Conservation (phyloP, 2,329 filamentous ascomycete genomes). For the Penicillium sp. region DNA sequence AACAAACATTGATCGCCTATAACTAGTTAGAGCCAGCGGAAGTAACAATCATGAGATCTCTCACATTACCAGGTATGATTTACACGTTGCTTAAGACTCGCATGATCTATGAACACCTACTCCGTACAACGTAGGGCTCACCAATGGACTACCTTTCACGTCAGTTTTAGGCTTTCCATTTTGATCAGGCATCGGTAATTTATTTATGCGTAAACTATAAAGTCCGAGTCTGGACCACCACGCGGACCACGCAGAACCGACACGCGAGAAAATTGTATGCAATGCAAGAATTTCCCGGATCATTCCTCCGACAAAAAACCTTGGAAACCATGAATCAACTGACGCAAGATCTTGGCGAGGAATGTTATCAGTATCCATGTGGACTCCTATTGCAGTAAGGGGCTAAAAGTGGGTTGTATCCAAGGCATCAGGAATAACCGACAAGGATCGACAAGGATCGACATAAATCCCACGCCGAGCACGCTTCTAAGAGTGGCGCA, state of each 20-base stretch:
- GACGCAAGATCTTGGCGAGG: slow-evolving; percentile 1
- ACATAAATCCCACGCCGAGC: slow-evolving; percentile 4
- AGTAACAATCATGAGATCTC: background rate
- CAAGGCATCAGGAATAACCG: background rate
- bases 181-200: background rate
- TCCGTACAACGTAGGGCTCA: too few species aligned
- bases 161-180: background rate
- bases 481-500: background rate
- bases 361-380: background rate
- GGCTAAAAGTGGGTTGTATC: background rate
- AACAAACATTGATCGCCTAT: background rate
- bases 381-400: background rate
- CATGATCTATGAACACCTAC: background rate
- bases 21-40: background rate
- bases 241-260: background rate
- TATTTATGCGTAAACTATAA: background rate
- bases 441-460: background rate
- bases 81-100: background rate
- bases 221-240: background rate
- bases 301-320: background rate
- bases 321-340: background rate
- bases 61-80: background rate
- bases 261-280: background rate
- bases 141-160: background rate
- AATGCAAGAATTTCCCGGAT: background rate